phyloP scores from a whole-genome alignment of 78 protist genomes.

The Ministeria vibrans region DNA sequence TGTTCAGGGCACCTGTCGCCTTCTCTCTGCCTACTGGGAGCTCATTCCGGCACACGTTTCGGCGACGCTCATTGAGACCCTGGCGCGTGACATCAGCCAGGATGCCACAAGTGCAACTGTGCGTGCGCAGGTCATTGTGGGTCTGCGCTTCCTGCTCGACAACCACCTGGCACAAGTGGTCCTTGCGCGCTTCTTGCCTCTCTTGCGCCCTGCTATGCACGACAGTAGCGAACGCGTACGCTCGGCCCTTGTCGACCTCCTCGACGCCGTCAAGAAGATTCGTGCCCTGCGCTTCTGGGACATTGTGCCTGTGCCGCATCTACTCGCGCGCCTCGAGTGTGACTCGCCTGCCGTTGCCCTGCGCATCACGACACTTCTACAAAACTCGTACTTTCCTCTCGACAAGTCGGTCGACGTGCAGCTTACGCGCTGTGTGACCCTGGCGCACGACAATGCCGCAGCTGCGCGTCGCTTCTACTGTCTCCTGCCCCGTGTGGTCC shows the following conservation, averaged over 20 bases:
- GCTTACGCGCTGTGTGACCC: background rate
- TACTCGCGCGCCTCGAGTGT: slow-evolving; percentile 4
- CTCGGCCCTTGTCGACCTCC: background rate
- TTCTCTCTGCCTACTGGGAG: slow-evolving; percentile 25
- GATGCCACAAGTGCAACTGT: background rate
- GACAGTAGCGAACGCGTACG: slow-evolving; percentile 28
- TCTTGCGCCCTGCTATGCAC: background rate
- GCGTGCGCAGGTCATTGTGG: slow-evolving; percentile 23
- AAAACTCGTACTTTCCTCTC: slow-evolving; percentile 1
- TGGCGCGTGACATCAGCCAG: slow-evolving; percentile 5
- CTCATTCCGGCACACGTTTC: slow-evolving; percentile 16
- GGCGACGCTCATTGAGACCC: slow-evolving; percentile 1
- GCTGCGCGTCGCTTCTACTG: background rate
- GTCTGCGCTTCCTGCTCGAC: slow-evolving; percentile 20
- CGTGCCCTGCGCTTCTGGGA: background rate
- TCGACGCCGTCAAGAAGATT: background rate
- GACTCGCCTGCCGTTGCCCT: background rate
- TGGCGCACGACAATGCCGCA: background rate
- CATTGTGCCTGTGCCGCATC: background rate
- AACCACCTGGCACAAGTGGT: slow-evolving; percentile 14
- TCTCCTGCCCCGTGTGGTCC: no score
- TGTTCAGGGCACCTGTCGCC: slow-evolving; percentile 15
- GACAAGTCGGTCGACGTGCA: background rate
- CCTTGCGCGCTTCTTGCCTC: background rate
- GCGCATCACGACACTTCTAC: background rate